A percentile compares a stretch with the other conserved stretches of the same genome.
Conservation (phyloP, 2,329 filamentous ascomycete species). For the Xylariaceae sp. region DNA sequence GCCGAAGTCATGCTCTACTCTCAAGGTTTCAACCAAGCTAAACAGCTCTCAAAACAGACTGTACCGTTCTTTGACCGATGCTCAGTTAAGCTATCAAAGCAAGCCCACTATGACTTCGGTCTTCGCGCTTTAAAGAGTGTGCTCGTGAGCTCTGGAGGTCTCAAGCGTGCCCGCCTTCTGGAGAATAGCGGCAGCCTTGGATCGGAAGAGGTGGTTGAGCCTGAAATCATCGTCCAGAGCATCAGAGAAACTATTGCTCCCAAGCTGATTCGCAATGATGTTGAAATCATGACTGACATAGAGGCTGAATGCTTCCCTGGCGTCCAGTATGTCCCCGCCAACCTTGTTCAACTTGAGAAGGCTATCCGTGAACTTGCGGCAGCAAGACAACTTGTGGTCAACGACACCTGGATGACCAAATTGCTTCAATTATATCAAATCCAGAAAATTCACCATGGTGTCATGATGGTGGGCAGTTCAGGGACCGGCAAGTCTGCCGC, state of each 20-base stretch:
- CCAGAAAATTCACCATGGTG: constrained; percentile 95
- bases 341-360: constrained; percentile 71
- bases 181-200: constrained; percentile 52
- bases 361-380: constrained; percentile 79
- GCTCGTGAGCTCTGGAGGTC: constrained; percentile 90
- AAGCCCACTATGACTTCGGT: constrained; percentile 98
- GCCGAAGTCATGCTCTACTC: constrained; percentile 99
- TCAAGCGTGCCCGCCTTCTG: constrained; percentile 80
- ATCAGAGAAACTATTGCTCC: constrained; percentile 97
- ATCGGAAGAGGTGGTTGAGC: constrained; percentile 74
- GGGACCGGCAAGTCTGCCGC: constrained; percentile 96
- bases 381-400: constrained; percentile 84
- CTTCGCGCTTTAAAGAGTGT: constrained; percentile 98
- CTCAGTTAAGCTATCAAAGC: constrained; percentile 75
- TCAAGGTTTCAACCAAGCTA: constrained; percentile 96
- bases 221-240: constrained; percentile 97
- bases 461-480: constrained; percentile 99
- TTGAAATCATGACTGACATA: constrained; percentile 79
- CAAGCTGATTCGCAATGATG: constrained; percentile 90
- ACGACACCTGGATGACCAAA: constrained; percentile 96
- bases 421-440: constrained; percentile 97
- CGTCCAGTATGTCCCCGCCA: constrained; percentile 86
- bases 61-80: constrained; percentile 98
- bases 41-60: constrained; percentile 87
- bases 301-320: constrained; percentile 87